Evolutionary conservation across 2,329 filamentous ascomycete genomes (phyloP).

Genomic region (Colletotrichum cuscutae): DNA sequence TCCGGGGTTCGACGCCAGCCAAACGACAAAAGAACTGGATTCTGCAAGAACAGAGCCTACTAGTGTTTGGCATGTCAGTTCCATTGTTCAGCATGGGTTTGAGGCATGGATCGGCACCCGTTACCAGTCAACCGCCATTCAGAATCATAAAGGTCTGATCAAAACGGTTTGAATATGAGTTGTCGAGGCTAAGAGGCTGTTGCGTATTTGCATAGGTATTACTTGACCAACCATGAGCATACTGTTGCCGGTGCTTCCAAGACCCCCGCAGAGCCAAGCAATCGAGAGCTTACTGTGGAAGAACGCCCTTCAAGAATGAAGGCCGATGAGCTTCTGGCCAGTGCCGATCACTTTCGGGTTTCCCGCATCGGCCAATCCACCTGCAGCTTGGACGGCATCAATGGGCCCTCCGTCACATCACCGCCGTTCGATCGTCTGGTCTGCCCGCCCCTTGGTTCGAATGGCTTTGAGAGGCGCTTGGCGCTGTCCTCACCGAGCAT

Average conservation of each 20-base stretch:
- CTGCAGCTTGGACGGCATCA: background rate
- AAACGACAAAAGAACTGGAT: background rate
- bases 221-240: background rate
- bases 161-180: background rate
- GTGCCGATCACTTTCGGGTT: slow-evolving; percentile 31
- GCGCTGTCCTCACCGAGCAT: slow-evolving; percentile 17
- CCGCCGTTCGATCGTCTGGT: slow-evolving; percentile 8
- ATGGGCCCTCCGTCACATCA: slow-evolving; percentile 19
- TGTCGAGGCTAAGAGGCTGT: background rate
- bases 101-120: background rate
- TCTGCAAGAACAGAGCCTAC: background rate
- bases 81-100: background rate
- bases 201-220: background rate
- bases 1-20: background rate
- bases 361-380: slow-evolving; percentile 32
- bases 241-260: slow-evolving; percentile 26
- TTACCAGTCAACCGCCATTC: background rate
- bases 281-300: background rate
- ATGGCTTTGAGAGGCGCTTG: slow-evolving; percentile 20
- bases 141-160: background rate
- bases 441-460: slow-evolving; percentile 6
- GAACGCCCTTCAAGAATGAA: slow-evolving; percentile 1
- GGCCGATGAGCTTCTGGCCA: slow-evolving; percentile 31
- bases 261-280: slow-evolving; percentile 32
- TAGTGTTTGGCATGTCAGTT: background rate